Percentiles rank a stretch among this genome's conserved stretches.
Evolutionary conservation across 2,329 filamentous ascomycete species (phyloP).

Genomic region (Pseudogymnoascus sp.): DNA sequence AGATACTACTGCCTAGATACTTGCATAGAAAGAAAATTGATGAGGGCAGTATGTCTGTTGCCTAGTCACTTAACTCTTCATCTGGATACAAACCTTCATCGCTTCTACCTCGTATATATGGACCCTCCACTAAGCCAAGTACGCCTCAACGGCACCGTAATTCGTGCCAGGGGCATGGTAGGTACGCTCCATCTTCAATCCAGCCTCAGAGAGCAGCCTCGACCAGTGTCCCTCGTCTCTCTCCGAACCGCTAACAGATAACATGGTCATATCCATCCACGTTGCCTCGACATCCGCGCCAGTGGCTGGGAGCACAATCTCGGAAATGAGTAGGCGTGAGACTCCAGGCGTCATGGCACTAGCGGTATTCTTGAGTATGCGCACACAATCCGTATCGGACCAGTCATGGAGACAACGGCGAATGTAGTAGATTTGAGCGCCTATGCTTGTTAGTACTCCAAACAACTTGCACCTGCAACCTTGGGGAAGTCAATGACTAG

Average conservation of each 20-base stretch:
- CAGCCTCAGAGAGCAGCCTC: constrained; percentile 11
- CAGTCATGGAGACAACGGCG: constrained; percentile 35
- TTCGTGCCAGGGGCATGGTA: constrained; percentile 9
- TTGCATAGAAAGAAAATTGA: neutral
- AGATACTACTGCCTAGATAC: neutral
- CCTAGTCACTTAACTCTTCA: neutral
- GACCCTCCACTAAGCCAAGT: neutral
- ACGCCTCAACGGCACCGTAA: constrained; percentile 9
- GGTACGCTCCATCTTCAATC: constrained; percentile 10
- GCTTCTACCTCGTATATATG: neutral
- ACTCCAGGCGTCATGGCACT: constrained; percentile 27
- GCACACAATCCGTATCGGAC: constrained; percentile 27
- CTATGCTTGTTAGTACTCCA: constrained; percentile 14
- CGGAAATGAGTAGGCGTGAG: constrained; percentile 25
- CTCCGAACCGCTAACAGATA: constrained; percentile 14
- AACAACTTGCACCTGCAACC: neutral
- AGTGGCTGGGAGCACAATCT: constrained; percentile 22
- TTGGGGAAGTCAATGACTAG: neutral
- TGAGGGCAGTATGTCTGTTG: neutral
- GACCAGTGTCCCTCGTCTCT: constrained; percentile 13
- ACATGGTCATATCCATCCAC: constrained; percentile 15
- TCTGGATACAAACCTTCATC: neutral
- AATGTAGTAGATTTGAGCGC: constrained; percentile 30
- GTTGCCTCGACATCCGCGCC: constrained; percentile 1
- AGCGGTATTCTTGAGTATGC: constrained; percentile 29